These are phyloP conservation scores for Davidsoniella australis DNA, from an alignment of 2,329 filamentous ascomycete species.

Conservation along the genomic window DNA sequence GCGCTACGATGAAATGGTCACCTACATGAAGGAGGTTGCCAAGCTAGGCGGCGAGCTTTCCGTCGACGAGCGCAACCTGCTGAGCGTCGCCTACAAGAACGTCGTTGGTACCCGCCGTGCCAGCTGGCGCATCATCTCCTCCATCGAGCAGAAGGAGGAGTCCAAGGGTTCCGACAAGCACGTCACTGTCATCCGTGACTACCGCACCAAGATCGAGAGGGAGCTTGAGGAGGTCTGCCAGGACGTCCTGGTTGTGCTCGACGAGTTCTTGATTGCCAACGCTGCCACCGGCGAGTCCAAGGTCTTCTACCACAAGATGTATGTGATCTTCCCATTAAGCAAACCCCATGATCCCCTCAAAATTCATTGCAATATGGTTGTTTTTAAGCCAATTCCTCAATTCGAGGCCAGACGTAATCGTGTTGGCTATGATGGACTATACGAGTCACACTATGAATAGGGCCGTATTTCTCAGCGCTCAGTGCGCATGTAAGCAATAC, in stretches of 20 bases:
- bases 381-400: slow-evolving; percentile 1
- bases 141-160: slow-evolving; percentile 99
- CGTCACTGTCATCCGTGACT: slow-evolving; percentile 83
- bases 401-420: no score
- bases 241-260: slow-evolving; percentile 89
- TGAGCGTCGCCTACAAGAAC: slow-evolving; percentile 99
- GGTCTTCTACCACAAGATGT: slow-evolving; percentile 99
- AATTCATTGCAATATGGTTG: no score
- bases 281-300: slow-evolving; percentile 95
- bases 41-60: slow-evolving; percentile 67
- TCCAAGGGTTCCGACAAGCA: slow-evolving; percentile 96
- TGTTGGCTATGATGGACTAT: background rate
- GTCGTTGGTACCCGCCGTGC: slow-evolving; percentile 95
- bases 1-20: slow-evolving; percentile 99
- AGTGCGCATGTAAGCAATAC: background rate
- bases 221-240: slow-evolving; percentile 97
- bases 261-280: slow-evolving; percentile 85
- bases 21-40: slow-evolving; percentile 99
- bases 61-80: slow-evolving; percentile 96
- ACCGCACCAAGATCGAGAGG: slow-evolving; percentile 94
- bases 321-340: slow-evolving; percentile 23
- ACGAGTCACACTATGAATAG: no score
- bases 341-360: no score
- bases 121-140: slow-evolving; percentile 98
- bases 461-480: no score